A percentile compares a stretch with the other conserved stretches of the same genome.
These are phyloP conservation scores for Kodamaea derodonti DNA, from an alignment of 1,139 yeast genomes.

Conservation along the genomic window DNA sequence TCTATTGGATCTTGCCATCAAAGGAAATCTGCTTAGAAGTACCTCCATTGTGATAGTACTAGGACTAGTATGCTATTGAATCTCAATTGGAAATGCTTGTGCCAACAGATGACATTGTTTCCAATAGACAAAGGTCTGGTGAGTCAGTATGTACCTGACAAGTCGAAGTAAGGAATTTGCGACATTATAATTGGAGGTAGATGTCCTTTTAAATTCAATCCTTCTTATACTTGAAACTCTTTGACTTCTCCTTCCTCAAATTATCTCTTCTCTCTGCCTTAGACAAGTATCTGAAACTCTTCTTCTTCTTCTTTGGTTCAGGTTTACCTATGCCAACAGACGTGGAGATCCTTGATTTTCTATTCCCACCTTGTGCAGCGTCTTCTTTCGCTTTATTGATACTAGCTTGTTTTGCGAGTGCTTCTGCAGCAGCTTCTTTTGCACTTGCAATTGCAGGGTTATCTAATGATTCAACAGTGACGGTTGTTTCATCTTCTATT, in stretches of 20 bases:
- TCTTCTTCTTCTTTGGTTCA: slow-evolving; percentile 47
- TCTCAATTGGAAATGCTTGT: no score
- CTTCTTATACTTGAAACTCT: slow-evolving; percentile 15
- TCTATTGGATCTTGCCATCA: no score
- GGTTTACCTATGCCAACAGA: slow-evolving; percentile 48
- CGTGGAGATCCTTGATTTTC: background rate
- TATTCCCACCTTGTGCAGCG: background rate
- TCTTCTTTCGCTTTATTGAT: slow-evolving; percentile 53
- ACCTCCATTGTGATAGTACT: no score
- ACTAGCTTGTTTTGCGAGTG: slow-evolving; percentile 56
- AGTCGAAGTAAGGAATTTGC: no score
- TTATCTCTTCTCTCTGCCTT: slow-evolving; percentile 73
- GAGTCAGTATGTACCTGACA: no score
- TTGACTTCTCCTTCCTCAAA: slow-evolving; percentile 51
- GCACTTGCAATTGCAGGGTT: slow-evolving; percentile 38
- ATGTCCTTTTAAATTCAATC: no score
- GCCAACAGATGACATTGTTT: no score
- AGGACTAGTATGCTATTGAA: no score
- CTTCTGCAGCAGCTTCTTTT: slow-evolving; percentile 41
- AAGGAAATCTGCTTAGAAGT: no score
- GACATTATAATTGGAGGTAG: no score
- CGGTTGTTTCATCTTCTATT: slow-evolving; percentile 55
- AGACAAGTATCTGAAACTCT: slow-evolving; percentile 83
- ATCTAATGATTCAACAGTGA: slow-evolving; percentile 54
- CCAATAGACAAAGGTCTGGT: no score